Percentiles rank a stretch among this genome's conserved stretches.
Evolutionary conservation across 169 alveolate genomes (phyloP).

Genomic region (Amoebophrya sp.): DNA sequence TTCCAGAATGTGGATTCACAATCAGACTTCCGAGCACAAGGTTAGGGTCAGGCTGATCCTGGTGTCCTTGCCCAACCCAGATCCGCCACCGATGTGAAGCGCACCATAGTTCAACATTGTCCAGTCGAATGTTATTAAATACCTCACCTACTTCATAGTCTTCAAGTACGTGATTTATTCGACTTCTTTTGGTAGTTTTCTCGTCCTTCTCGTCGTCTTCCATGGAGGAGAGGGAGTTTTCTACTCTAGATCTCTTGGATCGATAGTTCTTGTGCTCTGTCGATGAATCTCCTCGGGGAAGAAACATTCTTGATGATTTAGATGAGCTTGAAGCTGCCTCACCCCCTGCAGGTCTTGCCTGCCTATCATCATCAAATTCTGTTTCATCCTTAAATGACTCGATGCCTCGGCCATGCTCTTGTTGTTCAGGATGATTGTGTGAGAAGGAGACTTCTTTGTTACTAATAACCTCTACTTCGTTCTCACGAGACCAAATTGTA

Average conservation of each 20-base stretch:
- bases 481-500: not conserved
- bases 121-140: too few species aligned
- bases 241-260: too few species aligned
- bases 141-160: not conserved
- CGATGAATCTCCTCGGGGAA: too few species aligned
- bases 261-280: too few species aligned
- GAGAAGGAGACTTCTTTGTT: not conserved
- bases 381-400: too few species aligned
- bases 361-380: too few species aligned
- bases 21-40: not conserved
- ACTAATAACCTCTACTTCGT: not conserved
- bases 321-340: too few species aligned
- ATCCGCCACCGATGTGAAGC: not conserved
- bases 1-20: not conserved
- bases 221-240: too few species aligned
- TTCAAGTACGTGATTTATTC: not conserved
- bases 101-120: not conserved
- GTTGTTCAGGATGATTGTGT: not conserved
- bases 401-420: too few species aligned
- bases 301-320: not conserved
- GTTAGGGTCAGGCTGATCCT: not conserved
- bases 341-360: too few species aligned
- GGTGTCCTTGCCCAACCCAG: not conserved
- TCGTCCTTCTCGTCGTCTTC: too few species aligned
- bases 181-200: not conserved